Percentiles rank a stretch among this genome's conserved stretches.
phyloP scores from a whole-genome alignment of 1,284 basidiomycete species.

The Caloboletus inedulis region DNA sequence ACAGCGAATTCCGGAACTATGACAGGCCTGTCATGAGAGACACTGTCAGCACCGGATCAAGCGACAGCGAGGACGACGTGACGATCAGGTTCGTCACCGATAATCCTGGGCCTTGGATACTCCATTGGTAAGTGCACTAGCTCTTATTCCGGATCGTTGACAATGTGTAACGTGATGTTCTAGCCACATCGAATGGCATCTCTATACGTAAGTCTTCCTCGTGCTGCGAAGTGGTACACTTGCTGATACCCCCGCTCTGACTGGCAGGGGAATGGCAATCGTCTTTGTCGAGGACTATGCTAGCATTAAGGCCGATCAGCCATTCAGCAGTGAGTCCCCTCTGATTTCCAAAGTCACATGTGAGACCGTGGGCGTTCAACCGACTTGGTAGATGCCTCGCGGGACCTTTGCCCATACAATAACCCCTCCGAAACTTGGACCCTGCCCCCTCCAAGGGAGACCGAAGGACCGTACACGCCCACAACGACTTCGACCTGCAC shows the following conservation, averaged over 20 bases:
- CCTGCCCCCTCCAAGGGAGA: constrained; percentile 6
- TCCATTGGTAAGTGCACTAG: constrained; percentile 19
- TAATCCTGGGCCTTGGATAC: constrained; percentile 30
- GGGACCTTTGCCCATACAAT: constrained; percentile 10
- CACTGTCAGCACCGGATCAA: constrained; percentile 24
- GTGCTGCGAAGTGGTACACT: not conserved
- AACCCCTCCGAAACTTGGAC: constrained; percentile 12
- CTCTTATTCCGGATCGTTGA: not conserved
- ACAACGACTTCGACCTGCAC: constrained; percentile 1
- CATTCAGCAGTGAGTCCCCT: not conserved
- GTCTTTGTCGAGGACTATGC: constrained; percentile 18
- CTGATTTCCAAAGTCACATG: not conserved
- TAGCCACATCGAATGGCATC: constrained; percentile 31
- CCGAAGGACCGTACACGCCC: constrained; percentile 11
- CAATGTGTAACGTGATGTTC: not conserved
- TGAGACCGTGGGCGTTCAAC: not conserved
- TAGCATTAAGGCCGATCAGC: not conserved
- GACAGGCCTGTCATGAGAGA: constrained; percentile 26
- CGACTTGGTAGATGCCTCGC: constrained; percentile 4
- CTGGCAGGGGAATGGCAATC: constrained; percentile 13
- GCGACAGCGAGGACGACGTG: constrained; percentile 24
- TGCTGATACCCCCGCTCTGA: not conserved
- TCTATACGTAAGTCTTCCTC: constrained; percentile 20
- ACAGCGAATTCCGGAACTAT: constrained; percentile 22
- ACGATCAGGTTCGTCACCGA: constrained; percentile 16